phyloP scores from a whole-genome alignment of 2,329 filamentous ascomycete species.

The Cytospora piceae region DNA sequence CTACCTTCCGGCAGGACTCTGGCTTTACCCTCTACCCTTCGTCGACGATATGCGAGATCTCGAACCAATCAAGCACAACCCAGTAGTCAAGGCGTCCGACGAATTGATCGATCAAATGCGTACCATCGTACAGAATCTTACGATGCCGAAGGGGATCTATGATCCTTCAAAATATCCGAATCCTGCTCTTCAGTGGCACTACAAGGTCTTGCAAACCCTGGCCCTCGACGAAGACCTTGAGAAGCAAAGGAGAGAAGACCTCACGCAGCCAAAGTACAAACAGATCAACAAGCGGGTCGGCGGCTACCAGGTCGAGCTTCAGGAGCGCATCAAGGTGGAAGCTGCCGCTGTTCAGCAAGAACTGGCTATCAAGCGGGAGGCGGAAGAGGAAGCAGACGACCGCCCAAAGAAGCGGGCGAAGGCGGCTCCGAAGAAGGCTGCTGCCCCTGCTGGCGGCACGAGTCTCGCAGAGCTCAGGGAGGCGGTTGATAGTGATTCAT shows the following conservation, averaged over 20 bases:
- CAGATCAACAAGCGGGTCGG: conserved; percentile 91
- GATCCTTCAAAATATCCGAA: conserved; percentile 90
- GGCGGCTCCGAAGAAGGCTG: conserved; percentile 35
- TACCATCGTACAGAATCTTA: conserved; percentile 78
- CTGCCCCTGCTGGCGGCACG: conserved; percentile 39
- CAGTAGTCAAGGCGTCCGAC: conserved; percentile 61
- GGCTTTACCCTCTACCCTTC: conserved; percentile 86
- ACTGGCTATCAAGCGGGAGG: conserved; percentile 56
- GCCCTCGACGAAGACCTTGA: conserved; percentile 92
- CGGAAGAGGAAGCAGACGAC: conserved; percentile 43
- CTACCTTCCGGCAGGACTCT: conserved; percentile 79
- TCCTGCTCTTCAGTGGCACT: conserved; percentile 94
- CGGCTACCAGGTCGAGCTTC: conserved; percentile 77
- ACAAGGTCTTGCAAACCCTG: conserved; percentile 87
- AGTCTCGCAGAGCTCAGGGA: conserved; percentile 52
- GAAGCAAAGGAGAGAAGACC: conserved; percentile 68
- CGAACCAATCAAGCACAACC: conserved; percentile 53
- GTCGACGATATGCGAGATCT: conserved; percentile 86
- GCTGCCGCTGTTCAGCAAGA: conserved; percentile 42
- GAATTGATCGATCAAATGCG: conserved; percentile 81
- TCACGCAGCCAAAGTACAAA: conserved; percentile 80
- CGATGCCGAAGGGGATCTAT: conserved; percentile 83
- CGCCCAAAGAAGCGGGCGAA: conserved; percentile 53
- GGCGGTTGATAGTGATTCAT: conserved; percentile 48
- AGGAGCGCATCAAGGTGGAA: conserved; percentile 66